Evolutionary conservation across 441 rosid species (phyloP).

Genomic region (Hura crepitans): DNA sequence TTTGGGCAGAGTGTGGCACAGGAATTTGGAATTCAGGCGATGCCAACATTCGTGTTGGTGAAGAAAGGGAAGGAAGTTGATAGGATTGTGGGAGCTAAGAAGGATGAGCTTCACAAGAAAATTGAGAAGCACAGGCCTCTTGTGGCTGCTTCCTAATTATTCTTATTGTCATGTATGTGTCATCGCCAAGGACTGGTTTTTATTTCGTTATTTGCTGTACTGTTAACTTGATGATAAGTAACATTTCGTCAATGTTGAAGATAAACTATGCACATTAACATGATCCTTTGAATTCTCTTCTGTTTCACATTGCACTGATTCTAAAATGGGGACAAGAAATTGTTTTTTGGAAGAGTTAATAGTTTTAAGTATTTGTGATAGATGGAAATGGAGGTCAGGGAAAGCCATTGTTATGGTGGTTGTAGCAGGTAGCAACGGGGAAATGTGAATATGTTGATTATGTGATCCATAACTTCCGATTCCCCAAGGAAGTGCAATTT

Average conservation of each 20-base stretch:
- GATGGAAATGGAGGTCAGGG: too few species aligned
- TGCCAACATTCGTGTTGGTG: slow-evolving; percentile 89
- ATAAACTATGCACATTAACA: not conserved
- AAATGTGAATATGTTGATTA: too few species aligned
- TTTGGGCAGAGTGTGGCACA: slow-evolving; percentile 55
- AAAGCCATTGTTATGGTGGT: too few species aligned
- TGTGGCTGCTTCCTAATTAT: slow-evolving; percentile 2
- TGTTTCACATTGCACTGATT: too few species aligned
- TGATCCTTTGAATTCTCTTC: not conserved
- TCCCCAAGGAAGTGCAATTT: not conserved
- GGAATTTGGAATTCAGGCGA: slow-evolving; percentile 63
- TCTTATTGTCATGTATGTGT: not conserved
- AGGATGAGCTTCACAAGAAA: slow-evolving; percentile 65
- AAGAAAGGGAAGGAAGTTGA: slow-evolving; percentile 72
- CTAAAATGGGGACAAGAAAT: not conserved
- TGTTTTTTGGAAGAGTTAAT: too few species aligned
- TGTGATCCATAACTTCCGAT: not conserved
- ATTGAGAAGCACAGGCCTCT: slow-evolving; percentile 35
- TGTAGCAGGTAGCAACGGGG: too few species aligned
- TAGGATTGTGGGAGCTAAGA: slow-evolving; percentile 58
- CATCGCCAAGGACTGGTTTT: not conserved
- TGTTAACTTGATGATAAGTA: not conserved
- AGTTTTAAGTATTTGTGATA: not conserved
- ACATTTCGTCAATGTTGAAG: not conserved
- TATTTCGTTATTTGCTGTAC: not conserved